Conservation (phyloP, 192 early-diverging fungal species). For the Coemansia sp. region DNA sequence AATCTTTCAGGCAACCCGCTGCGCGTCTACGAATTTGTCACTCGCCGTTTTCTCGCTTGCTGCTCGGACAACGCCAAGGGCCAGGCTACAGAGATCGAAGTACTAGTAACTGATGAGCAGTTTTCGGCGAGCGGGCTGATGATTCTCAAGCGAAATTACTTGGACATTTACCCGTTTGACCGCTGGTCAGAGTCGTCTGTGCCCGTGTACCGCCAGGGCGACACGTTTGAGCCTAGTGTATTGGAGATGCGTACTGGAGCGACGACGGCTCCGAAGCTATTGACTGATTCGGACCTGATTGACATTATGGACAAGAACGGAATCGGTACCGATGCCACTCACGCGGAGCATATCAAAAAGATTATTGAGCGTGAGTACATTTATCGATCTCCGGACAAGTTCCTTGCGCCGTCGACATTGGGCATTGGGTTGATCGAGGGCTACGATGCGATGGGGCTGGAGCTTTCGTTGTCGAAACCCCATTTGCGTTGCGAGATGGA, state of each 20-base stretch:
- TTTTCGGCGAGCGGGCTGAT: slow-evolving; percentile 75
- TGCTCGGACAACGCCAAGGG: slow-evolving; percentile 92
- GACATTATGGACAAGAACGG: slow-evolving; percentile 89
- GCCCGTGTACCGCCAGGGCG: slow-evolving; percentile 68
- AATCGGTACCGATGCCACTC: slow-evolving; percentile 98
- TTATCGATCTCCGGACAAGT: slow-evolving; percentile 61
- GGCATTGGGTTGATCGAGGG: slow-evolving; percentile 86
- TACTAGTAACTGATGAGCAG: slow-evolving; percentile 69
- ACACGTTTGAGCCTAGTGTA: slow-evolving; percentile 67
- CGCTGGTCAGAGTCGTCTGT: slow-evolving; percentile 78
- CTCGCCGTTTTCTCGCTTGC: slow-evolving; percentile 86
- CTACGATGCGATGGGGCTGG: slow-evolving; percentile 85
- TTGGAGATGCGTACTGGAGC: slow-evolving; percentile 67
- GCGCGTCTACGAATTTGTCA: slow-evolving; percentile 84
- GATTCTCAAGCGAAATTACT: slow-evolving; percentile 83
- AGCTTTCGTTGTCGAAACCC: slow-evolving; percentile 86
- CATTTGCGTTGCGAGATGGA: slow-evolving; percentile 86
- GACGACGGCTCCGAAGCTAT: slow-evolving; percentile 72
- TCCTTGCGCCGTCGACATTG: slow-evolving; percentile 75
- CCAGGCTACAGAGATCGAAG: slow-evolving; percentile 73
- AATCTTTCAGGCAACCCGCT: slow-evolving; percentile 67
- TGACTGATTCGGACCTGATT: slow-evolving; percentile 89
- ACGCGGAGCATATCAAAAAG: slow-evolving; percentile 93
- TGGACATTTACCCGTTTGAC: slow-evolving; percentile 93
- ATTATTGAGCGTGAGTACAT: slow-evolving; percentile 88